phyloP scores from a whole-genome alignment of 2,329 filamentous ascomycete genomes.

The Xylariaceae sp. region DNA sequence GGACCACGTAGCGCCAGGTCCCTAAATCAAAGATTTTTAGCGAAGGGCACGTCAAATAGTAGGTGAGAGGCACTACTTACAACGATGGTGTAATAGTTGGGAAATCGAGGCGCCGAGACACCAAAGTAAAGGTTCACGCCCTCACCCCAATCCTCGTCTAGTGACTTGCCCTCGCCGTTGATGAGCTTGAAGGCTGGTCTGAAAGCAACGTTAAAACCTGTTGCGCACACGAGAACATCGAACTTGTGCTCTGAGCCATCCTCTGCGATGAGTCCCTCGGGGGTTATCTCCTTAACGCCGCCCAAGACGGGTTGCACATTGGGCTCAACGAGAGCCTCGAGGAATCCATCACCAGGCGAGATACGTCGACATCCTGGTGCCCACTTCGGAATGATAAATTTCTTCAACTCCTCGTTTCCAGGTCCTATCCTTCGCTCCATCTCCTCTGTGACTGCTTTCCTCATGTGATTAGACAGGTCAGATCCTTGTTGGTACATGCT shows the following conservation, averaged over 20 bases:
- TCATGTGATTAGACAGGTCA: not conserved
- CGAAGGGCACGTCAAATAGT: no score
- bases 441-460: constrained; percentile 11
- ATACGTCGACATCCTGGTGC: constrained; percentile 26
- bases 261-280: constrained; percentile 23
- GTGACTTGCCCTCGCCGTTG: constrained; percentile 40
- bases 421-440: constrained; percentile 21
- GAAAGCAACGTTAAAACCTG: constrained; percentile 25
- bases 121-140: constrained; percentile 51
- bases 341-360: constrained; percentile 30
- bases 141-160: constrained; percentile 49
- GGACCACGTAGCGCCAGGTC: constrained; percentile 15
- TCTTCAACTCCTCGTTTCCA: constrained; percentile 14
- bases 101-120: constrained; percentile 52
- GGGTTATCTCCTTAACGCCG: constrained; percentile 21
- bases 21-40: constrained; percentile 45
- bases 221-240: constrained; percentile 33
- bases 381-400: constrained; percentile 13
- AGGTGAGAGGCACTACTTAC: constrained; percentile 26
- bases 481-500: not conserved
- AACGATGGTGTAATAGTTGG: constrained; percentile 52
- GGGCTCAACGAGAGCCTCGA: constrained; percentile 26
- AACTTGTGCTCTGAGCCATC: constrained; percentile 25
- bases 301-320: constrained; percentile 23
- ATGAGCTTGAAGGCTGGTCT: constrained; percentile 37